phyloP scores from a whole-genome alignment of 2,329 filamentous ascomycete genomes.

The Pseudogymnoascus sp. region DNA sequence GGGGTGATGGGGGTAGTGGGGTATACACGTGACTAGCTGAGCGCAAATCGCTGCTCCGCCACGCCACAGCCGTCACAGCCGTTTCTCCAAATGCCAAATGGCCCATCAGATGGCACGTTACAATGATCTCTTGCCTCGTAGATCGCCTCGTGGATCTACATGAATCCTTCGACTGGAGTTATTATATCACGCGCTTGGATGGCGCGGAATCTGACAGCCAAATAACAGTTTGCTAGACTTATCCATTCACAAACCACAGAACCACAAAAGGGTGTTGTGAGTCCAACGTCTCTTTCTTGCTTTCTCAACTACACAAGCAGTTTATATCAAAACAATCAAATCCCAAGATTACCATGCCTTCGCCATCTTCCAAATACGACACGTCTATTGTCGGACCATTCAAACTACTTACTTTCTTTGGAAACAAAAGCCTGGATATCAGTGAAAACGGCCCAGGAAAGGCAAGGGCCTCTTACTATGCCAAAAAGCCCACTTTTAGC shows the following conservation, averaged over 20 bases:
- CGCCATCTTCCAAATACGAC: background rate
- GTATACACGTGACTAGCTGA: background rate
- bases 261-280: background rate
- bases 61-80: background rate
- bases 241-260: background rate
- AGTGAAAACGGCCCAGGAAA: background rate
- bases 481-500: background rate
- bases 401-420: background rate
- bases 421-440: background rate
- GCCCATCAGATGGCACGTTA: background rate
- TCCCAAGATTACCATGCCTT: background rate
- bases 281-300: background rate
- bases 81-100: background rate
- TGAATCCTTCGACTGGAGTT: background rate
- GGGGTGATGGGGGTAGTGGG: background rate
- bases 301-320: background rate
- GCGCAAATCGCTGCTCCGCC: background rate
- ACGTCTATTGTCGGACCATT: background rate
- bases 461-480: background rate
- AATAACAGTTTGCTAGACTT: background rate
- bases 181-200: background rate
- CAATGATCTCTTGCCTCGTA: background rate
- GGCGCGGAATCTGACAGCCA: background rate
- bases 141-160: background rate
- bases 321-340: background rate